Evolutionary conservation across 2,329 filamentous ascomycete species (phyloP), one percentile per base, ranked within the genome.

Genomic region (Phoma herbarum): DNA sequence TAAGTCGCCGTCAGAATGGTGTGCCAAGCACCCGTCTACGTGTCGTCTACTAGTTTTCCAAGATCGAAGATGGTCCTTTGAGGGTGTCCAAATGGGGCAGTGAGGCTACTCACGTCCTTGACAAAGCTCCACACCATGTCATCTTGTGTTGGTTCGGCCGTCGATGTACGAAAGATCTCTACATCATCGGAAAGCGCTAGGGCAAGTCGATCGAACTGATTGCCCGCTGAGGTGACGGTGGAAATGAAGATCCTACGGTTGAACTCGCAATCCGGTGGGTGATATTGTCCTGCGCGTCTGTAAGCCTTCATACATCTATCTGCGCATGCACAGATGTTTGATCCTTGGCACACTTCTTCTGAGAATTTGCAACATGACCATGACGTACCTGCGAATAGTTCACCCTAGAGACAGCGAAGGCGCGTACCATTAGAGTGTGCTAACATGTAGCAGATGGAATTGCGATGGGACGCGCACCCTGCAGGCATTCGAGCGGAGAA

Each of bases 81-180:
- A 1, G 85, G 83, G 46, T 82, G 66, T 62, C 84, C 86, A 85
- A 91, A 93, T 12, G 95, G 79, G 4, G 85, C 81, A 16, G 89
- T 78, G 71, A 88, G 93, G 52, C 85, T 82, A 1, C 89, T 90
- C 86, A 93, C 87, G 72, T 96, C 91, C 75, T 94, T 95, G 53
- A 88, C 80, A 71, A 91, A 92, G 0, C 85, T 87, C 90, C 90
- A 94, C 43, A 84, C 79, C 61, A 95, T 93, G 7, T 91, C 91
- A 22, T 83, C 83, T 4, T 79, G 64, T 0, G 87, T 91, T 1
- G 92, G 91, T 77, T 96, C 90, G 4, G 91, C 90, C 1, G 92
- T 96, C 5, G 90, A 93, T 2, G 91, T 93, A 23, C 91, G 83
- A 82, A 90, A 95, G n/a, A 96, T 83, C 73, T 96, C 91, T 10